A percentile compares a stretch with the other conserved stretches of the same genome.
These are phyloP conservation scores for Boletus subluridellus DNA, from an alignment of 1,284 basidiomycete species.

Conservation along the genomic window DNA sequence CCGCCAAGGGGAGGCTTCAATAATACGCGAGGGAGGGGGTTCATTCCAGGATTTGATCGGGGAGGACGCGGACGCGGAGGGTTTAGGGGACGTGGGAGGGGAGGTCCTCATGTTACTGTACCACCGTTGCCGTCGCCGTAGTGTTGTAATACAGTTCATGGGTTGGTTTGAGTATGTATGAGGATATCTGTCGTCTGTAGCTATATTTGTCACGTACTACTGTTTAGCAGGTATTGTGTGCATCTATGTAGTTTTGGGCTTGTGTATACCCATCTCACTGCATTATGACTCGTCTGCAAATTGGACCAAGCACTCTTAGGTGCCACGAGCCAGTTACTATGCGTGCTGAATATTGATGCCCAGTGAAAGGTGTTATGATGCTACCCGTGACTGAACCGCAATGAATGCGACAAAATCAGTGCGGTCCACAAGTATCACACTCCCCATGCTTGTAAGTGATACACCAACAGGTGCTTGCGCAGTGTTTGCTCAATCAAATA, in stretches of 20 bases:
- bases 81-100: constrained; percentile 46
- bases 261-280: neutral
- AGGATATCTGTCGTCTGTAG: constrained; percentile 3
- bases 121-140: constrained; percentile 7
- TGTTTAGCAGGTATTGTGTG: neutral
- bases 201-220: neutral
- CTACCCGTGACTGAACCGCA: too few species aligned
- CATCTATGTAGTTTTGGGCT: neutral
- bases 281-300: too few species aligned
- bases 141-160: neutral
- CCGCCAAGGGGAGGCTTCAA: constrained; percentile 17
- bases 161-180: neutral
- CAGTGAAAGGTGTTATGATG: too few species aligned
- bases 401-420: too few species aligned
- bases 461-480: too few species aligned
- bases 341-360: too few species aligned
- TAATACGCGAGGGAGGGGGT: constrained; percentile 35
- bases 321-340: too few species aligned
- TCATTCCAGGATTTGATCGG: constrained; percentile 33
- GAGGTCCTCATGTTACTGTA: constrained; percentile 9
- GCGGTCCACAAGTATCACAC: too few species aligned
- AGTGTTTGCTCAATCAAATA: too few species aligned
- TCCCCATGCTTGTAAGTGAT: too few species aligned
- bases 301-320: too few species aligned
- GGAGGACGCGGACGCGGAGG: constrained; percentile 43